A percentile compares a stretch with the other conserved stretches of the same genome.
Evolutionary conservation across 345 rosid species (phyloP).

Genomic region (Excoecaria cochinchinensis): DNA sequence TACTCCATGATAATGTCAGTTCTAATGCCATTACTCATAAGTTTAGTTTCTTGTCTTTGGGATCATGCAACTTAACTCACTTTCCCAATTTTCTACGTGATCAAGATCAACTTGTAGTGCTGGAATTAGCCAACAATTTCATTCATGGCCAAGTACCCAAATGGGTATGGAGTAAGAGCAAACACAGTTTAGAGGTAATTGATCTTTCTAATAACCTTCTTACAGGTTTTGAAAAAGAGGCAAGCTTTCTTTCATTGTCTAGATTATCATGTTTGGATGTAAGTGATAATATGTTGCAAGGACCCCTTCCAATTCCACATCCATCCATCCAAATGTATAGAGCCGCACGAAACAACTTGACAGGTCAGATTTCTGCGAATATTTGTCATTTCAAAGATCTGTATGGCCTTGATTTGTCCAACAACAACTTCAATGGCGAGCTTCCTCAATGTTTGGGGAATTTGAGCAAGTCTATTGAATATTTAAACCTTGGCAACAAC

Average conservation of each 20-base stretch:
- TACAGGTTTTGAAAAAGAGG: no score
- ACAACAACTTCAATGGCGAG: conserved; percentile 21
- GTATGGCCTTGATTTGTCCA: conserved; percentile 14
- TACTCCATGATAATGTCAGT: background rate
- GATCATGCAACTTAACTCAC: background rate
- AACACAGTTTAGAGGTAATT: background rate
- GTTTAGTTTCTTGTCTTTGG: background rate
- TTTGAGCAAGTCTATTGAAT: background rate
- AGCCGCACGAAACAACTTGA: background rate
- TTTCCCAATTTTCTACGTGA: background rate
- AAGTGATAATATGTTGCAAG: background rate
- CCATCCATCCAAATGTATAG: background rate
- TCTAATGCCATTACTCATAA: background rate
- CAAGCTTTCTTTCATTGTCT: no score
- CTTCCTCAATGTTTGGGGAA: background rate
- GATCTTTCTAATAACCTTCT: conserved; percentile 7
- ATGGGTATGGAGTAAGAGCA: background rate
- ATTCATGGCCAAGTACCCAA: background rate
- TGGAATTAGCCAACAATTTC: no score
- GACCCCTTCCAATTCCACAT: background rate
- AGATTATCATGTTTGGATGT: background rate
- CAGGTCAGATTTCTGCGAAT: background rate
- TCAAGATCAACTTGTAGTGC: background rate
- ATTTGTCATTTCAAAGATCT: conserved; percentile 9
- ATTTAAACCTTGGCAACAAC: conserved; percentile 23